Conservation (phyloP, 345 rosid genomes). For the Capsella bursapastoris region DNA sequence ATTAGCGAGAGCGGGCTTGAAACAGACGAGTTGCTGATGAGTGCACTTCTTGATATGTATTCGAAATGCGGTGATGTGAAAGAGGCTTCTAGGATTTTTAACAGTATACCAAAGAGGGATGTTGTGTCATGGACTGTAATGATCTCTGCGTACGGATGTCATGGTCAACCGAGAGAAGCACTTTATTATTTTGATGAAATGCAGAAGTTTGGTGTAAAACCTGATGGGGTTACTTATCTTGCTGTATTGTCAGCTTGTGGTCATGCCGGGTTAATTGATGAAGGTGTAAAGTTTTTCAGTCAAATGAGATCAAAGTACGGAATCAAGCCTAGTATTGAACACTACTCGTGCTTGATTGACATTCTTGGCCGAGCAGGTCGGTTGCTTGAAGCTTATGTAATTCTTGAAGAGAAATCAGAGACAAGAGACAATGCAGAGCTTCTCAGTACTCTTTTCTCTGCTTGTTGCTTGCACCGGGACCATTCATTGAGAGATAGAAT, state of each 20-base stretch:
- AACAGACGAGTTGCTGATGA: slow-evolving; percentile 58
- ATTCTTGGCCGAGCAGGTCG: slow-evolving; percentile 76
- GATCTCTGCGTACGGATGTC: slow-evolving; percentile 76
- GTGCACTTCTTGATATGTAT: slow-evolving; percentile 83
- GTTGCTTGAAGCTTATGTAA: slow-evolving; percentile 62
- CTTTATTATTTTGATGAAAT: slow-evolving; percentile 58
- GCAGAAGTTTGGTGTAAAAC: slow-evolving; percentile 53
- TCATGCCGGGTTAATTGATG: slow-evolving; percentile 67
- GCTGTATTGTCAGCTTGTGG: slow-evolving; percentile 75
- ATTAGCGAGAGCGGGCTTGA: slow-evolving; percentile 47
- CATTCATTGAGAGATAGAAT: slow-evolving; percentile 57
- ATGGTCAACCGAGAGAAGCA: slow-evolving; percentile 64
- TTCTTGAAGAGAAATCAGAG: slow-evolving; percentile 50
- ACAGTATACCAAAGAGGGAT: slow-evolving; percentile 56
- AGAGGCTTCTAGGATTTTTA: slow-evolving; percentile 56
- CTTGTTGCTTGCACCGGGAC: slow-evolving; percentile 58
- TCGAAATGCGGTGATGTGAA: slow-evolving; percentile 84
- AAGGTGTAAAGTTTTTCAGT: slow-evolving; percentile 56
- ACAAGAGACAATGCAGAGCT: slow-evolving; percentile 53
- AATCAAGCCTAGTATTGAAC: slow-evolving; percentile 59
- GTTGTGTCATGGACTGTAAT: slow-evolving; percentile 74
- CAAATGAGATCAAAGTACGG: slow-evolving; percentile 49
- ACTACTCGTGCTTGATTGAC: slow-evolving; percentile 78
- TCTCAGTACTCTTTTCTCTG: slow-evolving; percentile 69
- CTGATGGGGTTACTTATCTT: slow-evolving; percentile 66